A percentile compares a stretch with the other conserved stretches of the same genome.
Evolutionary conservation across 2,329 filamentous ascomycete species (phyloP).

Genomic region (Fusarium sp.): DNA sequence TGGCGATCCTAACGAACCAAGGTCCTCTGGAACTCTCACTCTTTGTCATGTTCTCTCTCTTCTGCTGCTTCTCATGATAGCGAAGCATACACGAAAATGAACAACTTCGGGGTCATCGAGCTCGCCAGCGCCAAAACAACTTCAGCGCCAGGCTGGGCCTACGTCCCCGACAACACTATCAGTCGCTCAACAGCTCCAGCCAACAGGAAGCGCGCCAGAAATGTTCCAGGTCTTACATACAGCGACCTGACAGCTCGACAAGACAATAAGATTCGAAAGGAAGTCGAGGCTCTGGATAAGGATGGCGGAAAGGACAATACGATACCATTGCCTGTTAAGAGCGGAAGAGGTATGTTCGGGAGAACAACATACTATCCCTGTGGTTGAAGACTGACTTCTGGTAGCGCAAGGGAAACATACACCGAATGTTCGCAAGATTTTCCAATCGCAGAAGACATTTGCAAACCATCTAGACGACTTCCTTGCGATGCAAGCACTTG

Average conservation of each 20-base stretch:
- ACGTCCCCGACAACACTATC: constrained; percentile 81
- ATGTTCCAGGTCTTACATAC: constrained; percentile 62
- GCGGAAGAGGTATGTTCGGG: constrained; percentile 55
- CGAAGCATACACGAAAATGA: constrained; percentile 58
- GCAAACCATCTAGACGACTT: constrained; percentile 86
- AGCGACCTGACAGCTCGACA: constrained; percentile 84
- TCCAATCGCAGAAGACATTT: constrained; percentile 86
- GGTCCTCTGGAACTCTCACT: background rate
- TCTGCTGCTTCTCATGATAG: constrained; percentile 13
- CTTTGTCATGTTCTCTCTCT: constrained; percentile 1
- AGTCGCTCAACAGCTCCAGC: constrained; percentile 67
- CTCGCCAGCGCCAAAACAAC: constrained; percentile 77
- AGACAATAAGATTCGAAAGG: constrained; percentile 82
- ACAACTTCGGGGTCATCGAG: constrained; percentile 84
- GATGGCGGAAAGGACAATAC: constrained; percentile 80
- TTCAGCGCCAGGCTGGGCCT: constrained; percentile 88
- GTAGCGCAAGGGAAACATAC: constrained; percentile 70
- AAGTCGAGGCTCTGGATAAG: constrained; percentile 84
- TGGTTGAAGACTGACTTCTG: constrained; percentile 14
- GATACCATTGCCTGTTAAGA: constrained; percentile 75
- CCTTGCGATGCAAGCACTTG: constrained; percentile 70
- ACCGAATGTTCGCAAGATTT: constrained; percentile 78
- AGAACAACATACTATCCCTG: background rate
- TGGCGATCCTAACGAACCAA: constrained; percentile 20
- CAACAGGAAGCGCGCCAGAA: constrained; percentile 79